Evolutionary conservation across 2,329 filamentous ascomycete species (phyloP).

Genomic region (Fusarium brachygibbosum): DNA sequence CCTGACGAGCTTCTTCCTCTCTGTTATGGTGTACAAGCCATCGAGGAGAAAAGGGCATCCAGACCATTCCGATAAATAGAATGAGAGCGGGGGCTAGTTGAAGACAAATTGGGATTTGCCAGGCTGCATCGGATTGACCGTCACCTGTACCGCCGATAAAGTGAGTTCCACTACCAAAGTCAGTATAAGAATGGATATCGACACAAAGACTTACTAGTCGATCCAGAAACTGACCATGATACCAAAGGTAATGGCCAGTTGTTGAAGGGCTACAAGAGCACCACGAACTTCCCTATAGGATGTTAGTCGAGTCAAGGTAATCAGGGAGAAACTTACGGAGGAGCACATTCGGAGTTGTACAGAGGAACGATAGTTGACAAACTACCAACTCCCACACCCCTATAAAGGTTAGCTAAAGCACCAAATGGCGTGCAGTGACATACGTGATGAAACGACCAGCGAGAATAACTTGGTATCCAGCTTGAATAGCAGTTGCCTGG

Average conservation of each 20-base stretch:
- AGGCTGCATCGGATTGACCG: conserved; percentile 75
- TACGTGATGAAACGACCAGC: conserved; percentile 79
- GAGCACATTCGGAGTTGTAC: conserved; percentile 62
- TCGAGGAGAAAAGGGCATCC: conserved; percentile 84
- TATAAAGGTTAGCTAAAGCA: conserved; percentile 21
- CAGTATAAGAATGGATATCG: accelerated
- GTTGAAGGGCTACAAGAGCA: conserved; percentile 62
- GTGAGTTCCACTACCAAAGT: conserved; percentile 66
- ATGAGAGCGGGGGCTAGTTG: conserved; percentile 77
- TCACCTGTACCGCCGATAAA: conserved; percentile 70
- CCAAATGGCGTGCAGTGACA: background rate
- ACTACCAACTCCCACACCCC: conserved; percentile 76
- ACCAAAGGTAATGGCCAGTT: conserved; percentile 70
- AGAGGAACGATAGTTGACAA: conserved; percentile 76
- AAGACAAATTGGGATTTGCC: conserved; percentile 79
- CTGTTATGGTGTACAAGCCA: conserved; percentile 80
- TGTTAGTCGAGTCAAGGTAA: background rate
- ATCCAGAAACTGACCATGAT: conserved; percentile 77
- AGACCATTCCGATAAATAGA: conserved; percentile 78
- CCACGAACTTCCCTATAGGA: conserved; percentile 54
- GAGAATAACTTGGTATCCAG: conserved; percentile 71
- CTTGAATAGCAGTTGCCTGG: conserved; percentile 71
- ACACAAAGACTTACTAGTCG: conserved; percentile 59
- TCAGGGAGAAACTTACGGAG: conserved; percentile 50
- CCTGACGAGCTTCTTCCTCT: conserved; percentile 74